Base-by-base conservation (phyloP, 345 rosid species). In the Dipteronia dyeriana region DNA sequence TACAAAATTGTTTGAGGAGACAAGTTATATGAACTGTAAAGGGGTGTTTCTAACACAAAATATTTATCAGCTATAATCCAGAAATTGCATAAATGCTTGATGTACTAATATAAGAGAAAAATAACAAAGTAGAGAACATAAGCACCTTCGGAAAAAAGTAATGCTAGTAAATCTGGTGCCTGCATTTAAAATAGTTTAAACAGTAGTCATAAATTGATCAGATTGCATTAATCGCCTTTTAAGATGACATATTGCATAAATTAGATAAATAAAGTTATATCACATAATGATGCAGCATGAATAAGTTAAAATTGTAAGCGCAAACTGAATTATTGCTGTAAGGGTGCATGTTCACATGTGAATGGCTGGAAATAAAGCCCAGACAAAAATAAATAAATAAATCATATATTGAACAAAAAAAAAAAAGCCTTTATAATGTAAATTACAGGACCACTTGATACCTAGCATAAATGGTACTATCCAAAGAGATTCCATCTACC, bases 101-200 rank as follows among this genome's bases (percentile, higher is more conserved):
- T 61, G 69, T 47, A 49, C 45, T 43, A 38, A 74, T 45, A 68
- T 26, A 22, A 49, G 22, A 45, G 39, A 7, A 57, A 74, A 25
- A 41, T 26, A 41, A 20, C 59, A 54, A 61, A 59, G 66, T 38
- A 62, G 9, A 72, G 68, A 64, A 80, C 12, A 66, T 25, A 51
- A 82, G 76, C 80, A 90, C 99, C 99, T 92, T 87, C 79, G 70
- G 87, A 85, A 85, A 96, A 92, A 26, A 96, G 84, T 75, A 90
- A 82, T 9, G 84, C 84, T 34, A 96, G 92, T 77, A 96, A 85
- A 54, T 96, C 95, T 38, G 97, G 95, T 49, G 98, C 95, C 99
- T 96, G 93, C 89, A 87, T 34, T 70, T 6, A 73, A 76, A 80
- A 47, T 9, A 73, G 64, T 34, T 39, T n/a, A 10, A 16, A 59